These are phyloP conservation scores for Phlebiopsis gigantea DNA, from an alignment of 768 basidiomycete genomes.

Conservation along the genomic window DNA sequence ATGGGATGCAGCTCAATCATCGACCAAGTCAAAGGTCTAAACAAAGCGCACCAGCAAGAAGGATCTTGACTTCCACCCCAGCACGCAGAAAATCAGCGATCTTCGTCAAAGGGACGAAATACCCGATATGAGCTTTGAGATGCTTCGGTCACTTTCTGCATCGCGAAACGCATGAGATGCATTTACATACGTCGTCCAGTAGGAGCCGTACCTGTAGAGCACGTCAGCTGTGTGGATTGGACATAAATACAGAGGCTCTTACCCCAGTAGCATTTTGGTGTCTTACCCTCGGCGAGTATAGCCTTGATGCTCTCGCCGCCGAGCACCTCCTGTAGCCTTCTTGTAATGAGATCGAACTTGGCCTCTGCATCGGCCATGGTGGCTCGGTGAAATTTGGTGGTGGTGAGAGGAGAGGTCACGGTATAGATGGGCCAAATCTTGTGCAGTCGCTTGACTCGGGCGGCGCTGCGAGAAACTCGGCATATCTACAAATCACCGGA, in stretches of 20 bases:
- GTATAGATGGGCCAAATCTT: background rate
- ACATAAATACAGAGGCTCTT: slow-evolving; percentile 26
- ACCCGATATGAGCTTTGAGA: slow-evolving; percentile 87
- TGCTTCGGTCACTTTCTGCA: background rate
- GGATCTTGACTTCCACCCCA: slow-evolving; percentile 68
- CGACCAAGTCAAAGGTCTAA: background rate
- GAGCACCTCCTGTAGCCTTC: slow-evolving; percentile 82
- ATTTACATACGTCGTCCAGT: slow-evolving; percentile 82
- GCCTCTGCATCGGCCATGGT: slow-evolving; percentile 33
- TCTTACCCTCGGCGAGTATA: slow-evolving; percentile 65
- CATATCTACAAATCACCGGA: background rate
- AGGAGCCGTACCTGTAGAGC: slow-evolving; percentile 72
- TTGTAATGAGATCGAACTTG: slow-evolving; percentile 79
- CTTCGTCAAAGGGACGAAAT: slow-evolving; percentile 93
- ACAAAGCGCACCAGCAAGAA: slow-evolving; percentile 16
- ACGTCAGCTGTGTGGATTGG: background rate
- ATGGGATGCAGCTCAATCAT: slow-evolving; percentile 6
- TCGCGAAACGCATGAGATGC: background rate
- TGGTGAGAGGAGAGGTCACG: background rate
- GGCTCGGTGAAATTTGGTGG: background rate
- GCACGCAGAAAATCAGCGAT: slow-evolving; percentile 94
- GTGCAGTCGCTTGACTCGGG: background rate
- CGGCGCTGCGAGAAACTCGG: background rate
- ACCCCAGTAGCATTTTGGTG: slow-evolving; percentile 93
- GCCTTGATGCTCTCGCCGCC: slow-evolving; percentile 80